Conservation (phyloP, 495 filamentous ascomycete species). For the Tuber melanosporum region DNA sequence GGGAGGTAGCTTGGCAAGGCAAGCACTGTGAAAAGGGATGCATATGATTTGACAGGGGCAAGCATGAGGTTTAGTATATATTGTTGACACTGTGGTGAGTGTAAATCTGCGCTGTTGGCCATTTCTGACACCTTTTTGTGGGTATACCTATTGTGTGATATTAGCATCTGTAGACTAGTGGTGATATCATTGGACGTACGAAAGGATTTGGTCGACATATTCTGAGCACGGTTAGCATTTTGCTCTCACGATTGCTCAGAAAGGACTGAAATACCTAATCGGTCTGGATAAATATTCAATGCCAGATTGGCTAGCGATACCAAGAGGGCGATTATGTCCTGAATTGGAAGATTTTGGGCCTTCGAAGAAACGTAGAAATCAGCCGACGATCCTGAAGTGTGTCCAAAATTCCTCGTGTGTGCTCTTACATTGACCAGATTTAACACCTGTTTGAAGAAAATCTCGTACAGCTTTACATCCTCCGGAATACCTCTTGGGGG, state of each 20-base stretch:
- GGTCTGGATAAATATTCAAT: slow-evolving; percentile 87
- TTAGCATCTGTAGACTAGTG: slow-evolving; percentile 8
- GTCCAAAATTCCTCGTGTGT: slow-evolving; percentile 41
- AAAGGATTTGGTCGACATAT: slow-evolving; percentile 89
- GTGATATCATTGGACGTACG: slow-evolving; percentile 45
- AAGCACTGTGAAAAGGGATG: slow-evolving; percentile 87
- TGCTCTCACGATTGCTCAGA: slow-evolving; percentile 11
- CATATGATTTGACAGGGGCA: slow-evolving; percentile 79
- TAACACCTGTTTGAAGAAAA: slow-evolving; percentile 94
- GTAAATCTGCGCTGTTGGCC: slow-evolving; percentile 87
- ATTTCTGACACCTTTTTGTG: slow-evolving; percentile 81
- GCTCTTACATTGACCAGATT: slow-evolving; percentile 63
- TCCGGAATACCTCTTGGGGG: slow-evolving; percentile 63
- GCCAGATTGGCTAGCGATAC: slow-evolving; percentile 89
- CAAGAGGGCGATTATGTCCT: slow-evolving; percentile 86
- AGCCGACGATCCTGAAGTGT: slow-evolving; percentile 36
- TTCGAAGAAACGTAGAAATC: slow-evolving; percentile 46
- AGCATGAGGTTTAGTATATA: slow-evolving; percentile 82
- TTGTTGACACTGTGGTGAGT: slow-evolving; percentile 77
- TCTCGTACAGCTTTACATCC: slow-evolving; percentile 86
- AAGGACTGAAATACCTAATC: slow-evolving; percentile 48
- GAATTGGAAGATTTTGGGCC: slow-evolving; percentile 80
- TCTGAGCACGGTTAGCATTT: slow-evolving; percentile 46
- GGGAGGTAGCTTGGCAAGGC: slow-evolving; percentile 86
- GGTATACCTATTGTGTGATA: slow-evolving; percentile 49